Base-by-base conservation (phyloP, 169 alveolate genomes). In the Hammondia hammondi region DNA sequence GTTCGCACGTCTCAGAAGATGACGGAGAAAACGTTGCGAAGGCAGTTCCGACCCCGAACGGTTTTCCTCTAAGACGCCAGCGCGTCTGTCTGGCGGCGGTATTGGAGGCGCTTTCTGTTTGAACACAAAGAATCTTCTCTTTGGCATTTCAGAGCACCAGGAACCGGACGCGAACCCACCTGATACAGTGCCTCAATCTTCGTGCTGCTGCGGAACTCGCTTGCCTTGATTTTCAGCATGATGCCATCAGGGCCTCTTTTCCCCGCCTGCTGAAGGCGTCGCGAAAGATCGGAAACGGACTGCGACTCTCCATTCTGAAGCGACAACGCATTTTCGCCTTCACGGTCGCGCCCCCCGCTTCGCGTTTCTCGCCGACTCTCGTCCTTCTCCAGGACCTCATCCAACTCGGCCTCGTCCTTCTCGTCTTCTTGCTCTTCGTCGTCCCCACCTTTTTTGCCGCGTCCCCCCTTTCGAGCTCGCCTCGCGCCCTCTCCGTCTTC, bases 111-210 rank as follows among this genome's bases (percentile, higher is more conserved):
- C 43, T 2, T 39, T 52, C 19, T 52, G 61, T 52, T 14, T 52
- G 19, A 7, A 52, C 61, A 14, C 19, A 14, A 14, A 0, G 61
- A 52, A 3, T 52, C 19, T 7, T 7, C 61, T 52, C 61, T 52
- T 2, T 52, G 43, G 43, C 43, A 39, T 39, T 39, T 4, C 81
- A 71, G 35, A 71, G 43, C 81, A n/a, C 43, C 12, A 1, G 81
- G 24, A 71, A 14, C 19, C 61, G 10, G 19, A 81, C 14, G 4
- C 21, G 37, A 10, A 32, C 95, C 24, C 81, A 92, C 96, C 95
- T 94, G 96, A 56, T 88, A 91, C 71, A 95, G 90, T 43, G 97
- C 97, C 93, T 96, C 97, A 81, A 96, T 96, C 93, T 95, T 96
- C 35, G 98, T 96, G 95, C 97, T 90, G 95, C 96, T 92, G 29